Evolutionary conservation across 208 protist genomes (phyloP).

Genomic region (Leishmania turanica): DNA sequence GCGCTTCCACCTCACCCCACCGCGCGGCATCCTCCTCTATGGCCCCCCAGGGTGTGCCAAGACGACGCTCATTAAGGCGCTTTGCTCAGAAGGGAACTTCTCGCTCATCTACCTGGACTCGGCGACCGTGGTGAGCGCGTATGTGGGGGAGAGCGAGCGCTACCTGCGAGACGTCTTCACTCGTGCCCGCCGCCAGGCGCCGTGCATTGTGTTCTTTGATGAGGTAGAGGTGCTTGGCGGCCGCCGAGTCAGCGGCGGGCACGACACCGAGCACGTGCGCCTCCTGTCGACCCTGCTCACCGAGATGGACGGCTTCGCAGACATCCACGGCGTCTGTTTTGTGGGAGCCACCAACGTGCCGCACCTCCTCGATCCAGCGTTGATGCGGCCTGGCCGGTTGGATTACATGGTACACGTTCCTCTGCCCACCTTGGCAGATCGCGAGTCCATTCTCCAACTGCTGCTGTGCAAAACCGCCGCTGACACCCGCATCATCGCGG

Average conservation of each 20-base stretch:
- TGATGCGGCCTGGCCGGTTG: slow-evolving; percentile 91
- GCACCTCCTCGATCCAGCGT: slow-evolving; percentile 86
- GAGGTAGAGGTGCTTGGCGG: slow-evolving; percentile 94
- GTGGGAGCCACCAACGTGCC: slow-evolving; percentile 92
- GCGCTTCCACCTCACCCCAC: slow-evolving; percentile 97
- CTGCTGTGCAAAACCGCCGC: slow-evolving; percentile 50
- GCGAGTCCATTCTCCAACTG: slow-evolving; percentile 57
- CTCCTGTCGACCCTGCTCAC: slow-evolving; percentile 97
- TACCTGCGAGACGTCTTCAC: slow-evolving; percentile 86
- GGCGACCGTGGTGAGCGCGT: slow-evolving; percentile 89
- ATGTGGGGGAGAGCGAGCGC: slow-evolving; percentile 95
- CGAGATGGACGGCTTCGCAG: slow-evolving; percentile 97
- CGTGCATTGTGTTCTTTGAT: slow-evolving; percentile 95
- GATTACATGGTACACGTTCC: slow-evolving; percentile 90
- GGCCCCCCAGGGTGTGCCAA: slow-evolving; percentile 96
- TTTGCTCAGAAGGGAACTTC: slow-evolving; percentile 78
- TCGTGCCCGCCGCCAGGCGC: slow-evolving; percentile 75
- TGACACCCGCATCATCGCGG: slow-evolving; percentile 48
- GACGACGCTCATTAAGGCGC: slow-evolving; percentile 89
- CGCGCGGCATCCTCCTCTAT: slow-evolving; percentile 94
- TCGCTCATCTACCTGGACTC: slow-evolving; percentile 90
- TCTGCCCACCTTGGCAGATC: slow-evolving; percentile 56
- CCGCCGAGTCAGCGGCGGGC: slow-evolving; percentile 29
- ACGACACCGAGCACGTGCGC: slow-evolving; percentile 62
- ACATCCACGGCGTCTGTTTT: slow-evolving; percentile 80